Evolutionary conservation across 305 asterid species (phyloP), one percentile per base, ranked within the genome.

Genomic region (Fraxinus latifolia): DNA sequence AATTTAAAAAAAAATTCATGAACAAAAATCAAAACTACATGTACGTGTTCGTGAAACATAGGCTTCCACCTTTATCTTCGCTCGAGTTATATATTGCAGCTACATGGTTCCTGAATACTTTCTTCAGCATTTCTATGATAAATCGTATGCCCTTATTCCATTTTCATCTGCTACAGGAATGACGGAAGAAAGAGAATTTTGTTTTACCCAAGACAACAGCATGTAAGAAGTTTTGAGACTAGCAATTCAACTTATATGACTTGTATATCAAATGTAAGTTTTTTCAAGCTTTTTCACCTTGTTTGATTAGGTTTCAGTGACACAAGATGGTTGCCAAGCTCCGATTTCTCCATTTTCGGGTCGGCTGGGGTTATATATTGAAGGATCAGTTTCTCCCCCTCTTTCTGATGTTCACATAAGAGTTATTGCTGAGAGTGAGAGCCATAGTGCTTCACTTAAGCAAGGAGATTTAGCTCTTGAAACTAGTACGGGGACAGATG

Each of bases 381-480:
- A 94, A 93, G 99, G 99, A 89, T 93, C 97, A 75, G 97, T 94
- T 81, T 89, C 94, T 76, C 99, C 99, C 84, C 92, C 98, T 25
- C 97, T 94, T 86, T 86, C 95, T 86, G 89, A 87, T 83, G 97
- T 95, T 83, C 84, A 84, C 74, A 89, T 95, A 86, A 86, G 88
- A 87, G 93, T 93, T 74, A 85, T 89, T 85, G 95, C 98, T 39
- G 91, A 85, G 80, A 87, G 90, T 77, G 94, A 89, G 44, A 93
- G 98, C 84, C 88, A 32, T 11, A 86, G 82, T 85, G 88, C 96
- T 87, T 84, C 88, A 53, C 90, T 94, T 70, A 92, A 91, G 87
- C 88, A 83, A 87, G 97, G 96, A 7, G 93, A 92, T 81, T 76
- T 89, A 81, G 92, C 91, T 78, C 91, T 90, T 85, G 93, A 92